Evolutionary conservation across 208 protist species (phyloP).

Genomic region (Leishmania arabica): DNA sequence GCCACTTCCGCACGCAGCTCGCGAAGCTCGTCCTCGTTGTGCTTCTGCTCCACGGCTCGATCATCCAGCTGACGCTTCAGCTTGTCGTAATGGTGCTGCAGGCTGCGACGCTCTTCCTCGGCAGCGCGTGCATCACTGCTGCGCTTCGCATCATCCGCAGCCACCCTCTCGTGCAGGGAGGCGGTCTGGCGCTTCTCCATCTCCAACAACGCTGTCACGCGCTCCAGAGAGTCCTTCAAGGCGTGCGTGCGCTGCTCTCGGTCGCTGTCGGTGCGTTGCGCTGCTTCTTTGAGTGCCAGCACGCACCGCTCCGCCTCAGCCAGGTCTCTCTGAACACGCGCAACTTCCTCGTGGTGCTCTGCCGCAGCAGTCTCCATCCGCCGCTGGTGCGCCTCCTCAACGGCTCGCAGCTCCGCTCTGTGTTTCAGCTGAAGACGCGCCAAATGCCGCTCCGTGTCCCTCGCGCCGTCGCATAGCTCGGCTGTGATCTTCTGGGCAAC

Average conservation of each 20-base stretch:
- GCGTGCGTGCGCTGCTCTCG: conserved; percentile 14
- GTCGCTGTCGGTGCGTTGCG: conserved; percentile 7
- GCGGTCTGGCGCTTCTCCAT: conserved; percentile 24
- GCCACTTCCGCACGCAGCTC: conserved; percentile 62
- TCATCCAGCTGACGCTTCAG: conserved; percentile 51
- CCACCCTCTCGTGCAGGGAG: conserved; percentile 11
- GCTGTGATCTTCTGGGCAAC: conserved; percentile 10
- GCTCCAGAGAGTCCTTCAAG: conserved; percentile 11
- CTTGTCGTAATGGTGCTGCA: conserved; percentile 40
- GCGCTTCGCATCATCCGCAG: conserved; percentile 28
- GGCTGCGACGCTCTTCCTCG: conserved; percentile 34
- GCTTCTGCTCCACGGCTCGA: conserved; percentile 32
- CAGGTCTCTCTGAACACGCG: conserved; percentile 21
- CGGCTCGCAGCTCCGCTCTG: conserved; percentile 17
- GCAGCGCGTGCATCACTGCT: conserved; percentile 10
- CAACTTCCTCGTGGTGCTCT: conserved; percentile 21
- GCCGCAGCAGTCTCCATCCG: conserved; percentile 15
- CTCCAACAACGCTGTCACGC: conserved; percentile 18
- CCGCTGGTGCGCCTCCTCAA: conserved; percentile 26
- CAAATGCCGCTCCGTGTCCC: conserved; percentile 31
- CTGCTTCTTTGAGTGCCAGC: neutral
- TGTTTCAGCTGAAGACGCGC: conserved; percentile 16
- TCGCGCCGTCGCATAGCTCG: neutral
- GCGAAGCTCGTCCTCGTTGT: conserved; percentile 66
- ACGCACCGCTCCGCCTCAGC: conserved; percentile 17